A percentile compares a stretch with the other conserved stretches of the same genome.
Evolutionary conservation across 75 land plant genomes (phyloP).

Genomic region (Pinus tabuliformis): DNA sequence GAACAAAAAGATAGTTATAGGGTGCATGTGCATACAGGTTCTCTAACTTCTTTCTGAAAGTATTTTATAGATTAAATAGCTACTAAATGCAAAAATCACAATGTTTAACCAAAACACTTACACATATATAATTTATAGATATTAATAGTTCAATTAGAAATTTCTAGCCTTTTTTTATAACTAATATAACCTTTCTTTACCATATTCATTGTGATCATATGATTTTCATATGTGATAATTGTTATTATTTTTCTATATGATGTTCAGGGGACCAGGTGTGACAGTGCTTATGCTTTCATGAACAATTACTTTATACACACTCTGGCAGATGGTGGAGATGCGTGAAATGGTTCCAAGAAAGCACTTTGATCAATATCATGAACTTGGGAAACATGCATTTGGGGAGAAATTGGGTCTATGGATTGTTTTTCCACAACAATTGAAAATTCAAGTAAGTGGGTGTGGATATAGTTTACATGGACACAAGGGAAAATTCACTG

Average conservation of each 20-base stretch:
- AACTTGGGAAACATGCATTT: slow-evolving; percentile 78
- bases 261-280: slow-evolving; percentile 70
- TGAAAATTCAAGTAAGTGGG: slow-evolving; percentile 68
- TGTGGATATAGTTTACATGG: slow-evolving; percentile 89
- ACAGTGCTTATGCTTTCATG: slow-evolving; percentile 57
- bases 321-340: slow-evolving; percentile 84
- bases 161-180: too few relatives aligned
- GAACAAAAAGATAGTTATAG: too few relatives aligned
- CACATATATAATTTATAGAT: too few relatives aligned
- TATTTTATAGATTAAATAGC: too few relatives aligned
- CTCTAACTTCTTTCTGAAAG: too few relatives aligned
- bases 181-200: too few relatives aligned
- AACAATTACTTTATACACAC: slow-evolving; percentile 70
- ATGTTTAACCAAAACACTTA: too few relatives aligned
- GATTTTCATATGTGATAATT: background rate
- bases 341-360: slow-evolving; percentile 75
- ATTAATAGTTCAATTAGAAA: too few relatives aligned
- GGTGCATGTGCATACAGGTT: too few relatives aligned
- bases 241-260: background rate
- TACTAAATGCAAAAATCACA: too few relatives aligned
- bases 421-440: slow-evolving; percentile 88
- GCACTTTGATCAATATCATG: slow-evolving; percentile 77
- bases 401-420: slow-evolving; percentile 74
- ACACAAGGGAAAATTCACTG: slow-evolving; percentile 75
- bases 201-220: background rate